These are phyloP conservation scores for Stereocaulon alpinum DNA, from an alignment of 495 filamentous ascomycete genomes.

Conservation along the genomic window DNA sequence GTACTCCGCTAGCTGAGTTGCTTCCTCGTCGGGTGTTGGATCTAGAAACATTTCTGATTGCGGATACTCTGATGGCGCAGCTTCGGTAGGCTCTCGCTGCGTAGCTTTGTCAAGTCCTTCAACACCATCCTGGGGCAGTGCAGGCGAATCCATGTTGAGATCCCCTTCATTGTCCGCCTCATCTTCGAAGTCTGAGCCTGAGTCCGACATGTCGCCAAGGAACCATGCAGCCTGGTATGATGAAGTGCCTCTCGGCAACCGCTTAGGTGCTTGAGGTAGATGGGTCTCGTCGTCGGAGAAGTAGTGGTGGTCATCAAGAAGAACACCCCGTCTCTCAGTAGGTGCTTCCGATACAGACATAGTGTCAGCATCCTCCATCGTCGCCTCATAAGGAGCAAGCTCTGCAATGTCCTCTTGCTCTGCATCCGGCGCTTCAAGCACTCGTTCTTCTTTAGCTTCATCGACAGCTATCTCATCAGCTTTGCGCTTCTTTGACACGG, in stretches of 20 bases:
- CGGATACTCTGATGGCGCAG: constrained; percentile 70
- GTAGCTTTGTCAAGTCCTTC: constrained; percentile 38
- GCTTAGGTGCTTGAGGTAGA: constrained; percentile 52
- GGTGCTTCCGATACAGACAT: constrained; percentile 43
- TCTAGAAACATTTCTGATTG: constrained; percentile 88
- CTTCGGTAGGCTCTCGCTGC: constrained; percentile 55
- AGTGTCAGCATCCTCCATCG: constrained; percentile 58
- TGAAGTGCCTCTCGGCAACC: constrained; percentile 82
- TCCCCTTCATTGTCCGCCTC: constrained; percentile 43
- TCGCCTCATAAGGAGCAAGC: constrained; percentile 73
- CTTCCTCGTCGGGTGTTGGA: constrained; percentile 78
- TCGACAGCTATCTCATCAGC: constrained; percentile 65
- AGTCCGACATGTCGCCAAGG: constrained; percentile 75
- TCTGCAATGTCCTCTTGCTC: constrained; percentile 74
- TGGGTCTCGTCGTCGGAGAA: constrained; percentile 84
- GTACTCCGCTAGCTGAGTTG: constrained; percentile 65
- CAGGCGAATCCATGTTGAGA: constrained; percentile 33
- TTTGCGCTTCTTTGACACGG: constrained; percentile 41
- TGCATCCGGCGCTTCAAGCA: constrained; percentile 57
- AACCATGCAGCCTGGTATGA: constrained; percentile 92
- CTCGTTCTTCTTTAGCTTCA: constrained; percentile 34
- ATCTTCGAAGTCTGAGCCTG: constrained; percentile 73
- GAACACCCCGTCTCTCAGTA: constrained; percentile 60
- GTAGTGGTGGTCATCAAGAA: constrained; percentile 95
- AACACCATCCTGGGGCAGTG: constrained; percentile 28